phyloP scores from a whole-genome alignment of 352 stramenopile species.

The Phytophthora brassicae region DNA sequence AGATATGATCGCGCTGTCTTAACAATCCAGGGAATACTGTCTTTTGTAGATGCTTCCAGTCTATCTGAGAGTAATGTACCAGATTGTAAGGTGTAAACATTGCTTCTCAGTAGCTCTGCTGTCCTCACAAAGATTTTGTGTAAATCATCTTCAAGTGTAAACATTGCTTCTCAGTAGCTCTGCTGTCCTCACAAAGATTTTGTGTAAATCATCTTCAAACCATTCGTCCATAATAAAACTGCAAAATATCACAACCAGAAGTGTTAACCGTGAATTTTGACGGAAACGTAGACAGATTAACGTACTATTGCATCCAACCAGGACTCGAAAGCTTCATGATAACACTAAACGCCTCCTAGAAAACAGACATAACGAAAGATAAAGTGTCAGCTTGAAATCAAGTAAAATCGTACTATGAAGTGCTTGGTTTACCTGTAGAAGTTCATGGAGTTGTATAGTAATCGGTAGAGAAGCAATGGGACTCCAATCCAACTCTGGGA shows the following conservation, averaged over 20 bases:
- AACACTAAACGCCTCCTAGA: conserved; percentile 37
- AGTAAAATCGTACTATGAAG: too few relatives aligned
- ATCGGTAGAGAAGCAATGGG: conserved; percentile 30
- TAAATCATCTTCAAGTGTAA: background rate
- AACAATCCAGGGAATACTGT: conserved; percentile 18
- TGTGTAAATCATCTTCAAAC: conserved; percentile 21
- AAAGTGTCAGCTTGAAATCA: background rate
- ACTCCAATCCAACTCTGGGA: conserved; percentile 56
- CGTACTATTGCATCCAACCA: conserved; percentile 43
- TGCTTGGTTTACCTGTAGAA: conserved; percentile 20
- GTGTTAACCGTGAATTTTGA: background rate
- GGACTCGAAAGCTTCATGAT: conserved; percentile 28
- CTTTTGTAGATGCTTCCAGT: background rate
- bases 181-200: conserved; percentile 8
- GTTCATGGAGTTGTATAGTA: conserved; percentile 19
- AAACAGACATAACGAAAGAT: background rate
- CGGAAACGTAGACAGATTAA: background rate
- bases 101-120: conserved; percentile 9
- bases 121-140: conserved; percentile 9
- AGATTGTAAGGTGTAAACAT: conserved; percentile 7
- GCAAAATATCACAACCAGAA: background rate
- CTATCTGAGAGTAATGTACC: conserved; percentile 1
- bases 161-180: conserved; percentile 11
- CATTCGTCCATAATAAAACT: conserved; percentile 33
- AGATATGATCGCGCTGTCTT: conserved; percentile 15